Conservation (phyloP, 2,329 filamentous ascomycete species). For the Coleophoma cylindrospora region DNA sequence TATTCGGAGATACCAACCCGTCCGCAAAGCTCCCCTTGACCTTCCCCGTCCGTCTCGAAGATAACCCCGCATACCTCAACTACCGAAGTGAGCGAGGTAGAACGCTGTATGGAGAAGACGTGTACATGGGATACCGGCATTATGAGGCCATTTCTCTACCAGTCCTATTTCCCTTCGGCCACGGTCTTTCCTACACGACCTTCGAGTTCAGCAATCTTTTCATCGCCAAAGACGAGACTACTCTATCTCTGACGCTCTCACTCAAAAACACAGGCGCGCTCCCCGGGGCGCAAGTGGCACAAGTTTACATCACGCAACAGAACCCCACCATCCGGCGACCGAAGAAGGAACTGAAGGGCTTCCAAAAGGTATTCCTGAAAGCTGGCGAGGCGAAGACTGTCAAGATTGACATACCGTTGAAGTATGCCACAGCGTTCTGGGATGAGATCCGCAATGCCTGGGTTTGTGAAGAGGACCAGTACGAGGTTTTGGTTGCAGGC, state of each 20-base stretch:
- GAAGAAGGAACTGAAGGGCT: slow-evolving; percentile 57
- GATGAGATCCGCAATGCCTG: slow-evolving; percentile 61
- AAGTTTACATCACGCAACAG: slow-evolving; percentile 49
- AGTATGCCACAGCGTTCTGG: slow-evolving; percentile 63
- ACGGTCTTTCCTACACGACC: slow-evolving; percentile 72
- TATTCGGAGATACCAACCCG: slow-evolving; percentile 69
- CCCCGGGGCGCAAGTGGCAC: slow-evolving; percentile 47
- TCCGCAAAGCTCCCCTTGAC: slow-evolving; percentile 68
- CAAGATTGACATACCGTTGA: slow-evolving; percentile 49
- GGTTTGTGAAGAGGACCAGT: slow-evolving; percentile 59
- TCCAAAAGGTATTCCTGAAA: slow-evolving; percentile 55
- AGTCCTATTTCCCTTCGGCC: slow-evolving; percentile 69
- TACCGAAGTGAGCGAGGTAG: slow-evolving; percentile 64
- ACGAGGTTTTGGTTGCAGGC: slow-evolving; percentile 53
- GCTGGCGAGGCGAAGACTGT: slow-evolving; percentile 51
- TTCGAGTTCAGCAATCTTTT: slow-evolving; percentile 51
- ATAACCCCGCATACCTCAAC: slow-evolving; percentile 72
- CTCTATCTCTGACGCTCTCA: slow-evolving; percentile 36
- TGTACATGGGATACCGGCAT: slow-evolving; percentile 75
- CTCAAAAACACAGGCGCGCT: slow-evolving; percentile 57
- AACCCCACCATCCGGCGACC: slow-evolving; percentile 46
- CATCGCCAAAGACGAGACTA: slow-evolving; percentile 36
- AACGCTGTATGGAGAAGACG: slow-evolving; percentile 70
- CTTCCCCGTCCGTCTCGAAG: slow-evolving; percentile 60
- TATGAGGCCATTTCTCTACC: slow-evolving; percentile 63